Conservation (phyloP, 2,329 filamentous ascomycete genomes). For the Dothideomycetes sp. region DNA sequence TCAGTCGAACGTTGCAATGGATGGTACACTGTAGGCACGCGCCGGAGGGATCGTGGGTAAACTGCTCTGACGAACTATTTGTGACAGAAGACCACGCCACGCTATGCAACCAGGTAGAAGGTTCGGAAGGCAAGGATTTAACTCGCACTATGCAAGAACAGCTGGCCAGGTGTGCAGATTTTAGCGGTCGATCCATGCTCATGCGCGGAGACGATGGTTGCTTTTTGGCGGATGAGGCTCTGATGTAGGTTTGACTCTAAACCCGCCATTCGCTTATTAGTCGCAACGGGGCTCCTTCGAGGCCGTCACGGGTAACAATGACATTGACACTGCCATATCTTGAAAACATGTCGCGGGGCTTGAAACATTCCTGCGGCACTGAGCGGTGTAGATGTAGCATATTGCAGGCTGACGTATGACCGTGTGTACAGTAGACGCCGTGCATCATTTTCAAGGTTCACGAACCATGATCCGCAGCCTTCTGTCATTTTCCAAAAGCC, state of each 20-base stretch:
- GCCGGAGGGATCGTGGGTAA: background rate
- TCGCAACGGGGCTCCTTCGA: background rate
- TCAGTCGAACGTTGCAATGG: constrained; percentile 3
- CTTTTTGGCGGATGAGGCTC: constrained; percentile 1
- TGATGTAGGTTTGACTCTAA: background rate
- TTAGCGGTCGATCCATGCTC: constrained; percentile 18
- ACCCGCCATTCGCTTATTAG: background rate
- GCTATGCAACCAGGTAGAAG: constrained; percentile 5
- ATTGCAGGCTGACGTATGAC: background rate
- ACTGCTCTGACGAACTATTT: constrained; percentile 3
- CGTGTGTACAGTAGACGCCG: background rate
- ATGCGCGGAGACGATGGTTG: constrained; percentile 10
- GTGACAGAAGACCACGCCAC: constrained; percentile 8
- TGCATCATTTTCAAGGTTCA: no score
- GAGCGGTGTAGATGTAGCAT: background rate
- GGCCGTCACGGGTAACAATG: background rate
- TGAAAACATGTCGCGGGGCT: no score
- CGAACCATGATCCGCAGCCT: background rate
- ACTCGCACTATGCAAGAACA: constrained; percentile 6
- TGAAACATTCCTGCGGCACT: background rate
- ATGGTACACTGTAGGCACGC: constrained; percentile 4
- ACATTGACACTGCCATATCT: background rate
- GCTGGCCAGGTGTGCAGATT: constrained; percentile 5
- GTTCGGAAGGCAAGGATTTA: constrained; percentile 8
- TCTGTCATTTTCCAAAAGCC: background rate